Evolutionary conservation across 257 asterid species (phyloP), one percentile per base, ranked within the genome.

Genomic region (Solanum verrucosum): DNA sequence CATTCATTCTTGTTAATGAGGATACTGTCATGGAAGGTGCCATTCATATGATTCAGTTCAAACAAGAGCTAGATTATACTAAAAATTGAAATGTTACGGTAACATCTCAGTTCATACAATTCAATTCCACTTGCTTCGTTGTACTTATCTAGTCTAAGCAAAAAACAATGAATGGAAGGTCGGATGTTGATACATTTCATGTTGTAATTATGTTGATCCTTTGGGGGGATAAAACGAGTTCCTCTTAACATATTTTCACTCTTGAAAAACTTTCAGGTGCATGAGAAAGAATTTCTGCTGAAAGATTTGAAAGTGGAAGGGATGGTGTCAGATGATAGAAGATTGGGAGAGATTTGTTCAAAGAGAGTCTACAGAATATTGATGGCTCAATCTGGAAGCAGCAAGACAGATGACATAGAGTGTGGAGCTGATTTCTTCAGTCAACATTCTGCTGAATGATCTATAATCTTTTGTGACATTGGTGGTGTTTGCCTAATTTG

Each of bases 271-370:
- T 87, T 52, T 56, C 94, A 97, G 99, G 99, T 95, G 75, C 98
- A 96, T 56, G 99, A 97, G 93, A 97, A 97, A 89, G 99, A 97
- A 87, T 93, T 92, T 91, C 91, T 97, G 91, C 96, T 96, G 49
- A 90, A 93, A 93, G 98, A 97, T 87, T 90, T 97, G 89, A 92
- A 87, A 23, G 92, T 92, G 6, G 99, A 97, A 91, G 93, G 98
- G 74, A 90, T 95, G 91, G 60, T 94, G 15, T 93, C 96, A 3
- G 98, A 93, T 83, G 96, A 93, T 84, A 94, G 98, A 90, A 95
- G 98, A 87, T 84, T 97, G 73, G 99, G 99, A 0, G 98, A 96
- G 90, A 90, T 96, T 85, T 97, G 99, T 89, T 97, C 99, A 3
- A 95, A 95, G 95, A 93, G 99, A 93, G 92, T 97, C 37, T 97